A percentile compares a stretch with the other conserved stretches of the same genome.
phyloP scores from a whole-genome alignment of 1,284 basidiomycete genomes.

The Anthracocystis panici-leucophaei region DNA sequence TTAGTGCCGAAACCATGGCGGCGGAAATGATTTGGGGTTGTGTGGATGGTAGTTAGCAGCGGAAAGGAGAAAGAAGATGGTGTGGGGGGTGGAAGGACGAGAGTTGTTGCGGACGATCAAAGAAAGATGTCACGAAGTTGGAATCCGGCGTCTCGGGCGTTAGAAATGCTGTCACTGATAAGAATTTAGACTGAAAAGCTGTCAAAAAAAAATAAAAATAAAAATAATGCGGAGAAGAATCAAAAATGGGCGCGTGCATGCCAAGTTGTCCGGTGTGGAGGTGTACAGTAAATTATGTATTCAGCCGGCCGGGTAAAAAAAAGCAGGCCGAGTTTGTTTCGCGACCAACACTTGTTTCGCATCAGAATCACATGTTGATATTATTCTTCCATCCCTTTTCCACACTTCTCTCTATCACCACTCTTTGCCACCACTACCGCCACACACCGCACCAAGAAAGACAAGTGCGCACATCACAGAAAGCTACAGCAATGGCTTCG shows the following conservation, averaged over 20 bases:
- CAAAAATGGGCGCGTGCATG: no score
- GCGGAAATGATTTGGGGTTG: not conserved
- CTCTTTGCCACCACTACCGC: not conserved
- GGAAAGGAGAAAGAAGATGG: not conserved
- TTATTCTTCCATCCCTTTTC: not conserved
- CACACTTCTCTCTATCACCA: not conserved
- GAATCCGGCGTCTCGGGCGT: no score
- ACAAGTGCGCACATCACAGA: no score
- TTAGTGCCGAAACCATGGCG: constrained; percentile 38
- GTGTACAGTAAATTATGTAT: no score
- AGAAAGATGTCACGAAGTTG: no score
- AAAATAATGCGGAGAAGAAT: no score
- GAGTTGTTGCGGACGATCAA: not conserved
- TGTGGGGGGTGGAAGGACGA: not conserved
- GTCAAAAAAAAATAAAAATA: not conserved
- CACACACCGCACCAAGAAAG: not conserved
- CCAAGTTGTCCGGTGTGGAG: not conserved
- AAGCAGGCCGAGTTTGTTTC: not conserved
- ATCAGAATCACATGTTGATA: not conserved
- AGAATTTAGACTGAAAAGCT: not conserved
- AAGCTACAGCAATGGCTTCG: constrained; percentile 31
- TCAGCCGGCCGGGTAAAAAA: not conserved
- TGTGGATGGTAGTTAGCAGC: constrained; percentile 8
- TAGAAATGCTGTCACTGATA: no score
- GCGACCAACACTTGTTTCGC: constrained; percentile 2